phyloP scores from a whole-genome alignment of 2,329 filamentous ascomycete genomes.

The Neoarthrinium moseri region DNA sequence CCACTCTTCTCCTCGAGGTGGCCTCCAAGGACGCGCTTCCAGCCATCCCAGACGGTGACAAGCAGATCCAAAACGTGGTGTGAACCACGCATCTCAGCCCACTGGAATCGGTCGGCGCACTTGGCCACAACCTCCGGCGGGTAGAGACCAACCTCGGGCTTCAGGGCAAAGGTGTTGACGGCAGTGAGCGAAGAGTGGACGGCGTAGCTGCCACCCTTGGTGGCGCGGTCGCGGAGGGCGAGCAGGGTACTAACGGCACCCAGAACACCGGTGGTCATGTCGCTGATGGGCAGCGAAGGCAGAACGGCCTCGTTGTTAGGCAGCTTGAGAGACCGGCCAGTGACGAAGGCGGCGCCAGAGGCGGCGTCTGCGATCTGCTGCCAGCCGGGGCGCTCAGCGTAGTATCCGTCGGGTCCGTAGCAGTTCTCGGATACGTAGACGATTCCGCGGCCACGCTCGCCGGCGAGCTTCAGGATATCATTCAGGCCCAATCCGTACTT shows the following conservation, averaged over 20 bases:
- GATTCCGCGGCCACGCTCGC: conserved; percentile 38
- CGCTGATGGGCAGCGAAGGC: conserved; percentile 30
- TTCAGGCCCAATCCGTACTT: conserved; percentile 39
- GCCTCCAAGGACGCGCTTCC: conserved; percentile 17
- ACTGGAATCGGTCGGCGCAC: conserved; percentile 23
- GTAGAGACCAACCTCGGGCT: conserved; percentile 30
- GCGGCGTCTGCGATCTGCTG: conserved; percentile 47
- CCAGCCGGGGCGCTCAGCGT: conserved; percentile 45
- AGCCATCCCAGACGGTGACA: conserved; percentile 20
- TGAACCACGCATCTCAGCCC: conserved; percentile 22
- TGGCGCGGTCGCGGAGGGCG: conserved; percentile 29
- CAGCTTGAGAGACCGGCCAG: conserved; percentile 24
- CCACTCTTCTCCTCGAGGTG: conserved; percentile 20
- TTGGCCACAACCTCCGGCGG: conserved; percentile 18
- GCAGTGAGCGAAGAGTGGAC: conserved; percentile 28
- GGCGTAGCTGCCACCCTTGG: conserved; percentile 28
- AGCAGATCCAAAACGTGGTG: conserved; percentile 25
- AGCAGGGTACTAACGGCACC: conserved; percentile 30
- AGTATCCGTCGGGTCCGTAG: conserved; percentile 47
- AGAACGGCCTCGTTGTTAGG: conserved; percentile 26
- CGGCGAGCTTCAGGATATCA: conserved; percentile 37
- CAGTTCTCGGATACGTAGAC: conserved; percentile 50
- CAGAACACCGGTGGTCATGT: conserved; percentile 33
- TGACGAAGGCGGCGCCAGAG: conserved; percentile 31
- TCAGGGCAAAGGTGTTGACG: conserved; percentile 25